Conservation (phyloP, 768 basidiomycete genomes). For the Hebeloma cylindrosporum region DNA sequence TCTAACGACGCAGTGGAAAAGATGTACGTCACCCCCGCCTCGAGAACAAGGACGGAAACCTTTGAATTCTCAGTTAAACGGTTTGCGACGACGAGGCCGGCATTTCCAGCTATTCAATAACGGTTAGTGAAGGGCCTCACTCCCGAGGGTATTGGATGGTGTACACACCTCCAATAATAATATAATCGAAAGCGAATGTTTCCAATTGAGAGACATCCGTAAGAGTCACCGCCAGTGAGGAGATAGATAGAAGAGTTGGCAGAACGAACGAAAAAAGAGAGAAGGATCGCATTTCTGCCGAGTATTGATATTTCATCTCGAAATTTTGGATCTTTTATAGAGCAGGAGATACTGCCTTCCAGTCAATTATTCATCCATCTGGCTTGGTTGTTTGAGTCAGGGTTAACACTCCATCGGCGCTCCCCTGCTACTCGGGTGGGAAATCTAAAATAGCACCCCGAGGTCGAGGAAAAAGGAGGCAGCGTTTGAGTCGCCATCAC, state of each 20-base stretch:
- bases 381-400: too few species aligned
- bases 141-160: background rate
- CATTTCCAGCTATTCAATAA: constrained; percentile 5
- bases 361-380: too few species aligned
- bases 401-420: too few species aligned
- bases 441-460: too few species aligned
- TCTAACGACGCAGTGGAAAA: background rate
- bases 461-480: too few species aligned
- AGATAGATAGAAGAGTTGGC: background rate
- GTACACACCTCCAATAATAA: constrained; percentile 8
- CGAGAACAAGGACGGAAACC: constrained; percentile 2
- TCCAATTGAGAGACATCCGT: background rate
- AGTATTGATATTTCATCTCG: too few species aligned
- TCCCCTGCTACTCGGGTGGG: too few species aligned
- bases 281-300: background rate
- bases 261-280: background rate
- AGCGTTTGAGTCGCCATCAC: too few species aligned
- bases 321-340: too few species aligned
- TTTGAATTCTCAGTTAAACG: constrained; percentile 9
- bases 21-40: constrained; percentile 4
- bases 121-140: background rate
- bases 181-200: constrained; percentile 4
- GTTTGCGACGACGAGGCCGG: constrained; percentile 10
- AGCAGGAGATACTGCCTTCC: too few species aligned
- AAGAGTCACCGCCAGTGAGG: background rate